phyloP scores from a whole-genome alignment of 1,139 yeast genomes.

The Eremothecium cymbalariae region DNA sequence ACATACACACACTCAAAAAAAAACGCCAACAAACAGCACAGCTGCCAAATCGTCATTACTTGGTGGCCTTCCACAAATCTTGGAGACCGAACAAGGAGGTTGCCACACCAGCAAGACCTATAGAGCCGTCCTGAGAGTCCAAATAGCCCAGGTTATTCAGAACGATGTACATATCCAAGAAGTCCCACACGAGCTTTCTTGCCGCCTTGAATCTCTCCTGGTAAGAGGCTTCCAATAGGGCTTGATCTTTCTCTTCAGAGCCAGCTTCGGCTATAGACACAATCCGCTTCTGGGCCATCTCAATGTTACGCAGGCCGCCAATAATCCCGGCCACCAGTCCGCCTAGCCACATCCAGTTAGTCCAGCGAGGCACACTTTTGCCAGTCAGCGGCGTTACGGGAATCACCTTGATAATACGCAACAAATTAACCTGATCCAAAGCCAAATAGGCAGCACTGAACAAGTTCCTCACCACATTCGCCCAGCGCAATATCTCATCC shows the following conservation, averaged over 20 bases:
- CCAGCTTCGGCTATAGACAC: conserved; percentile 23
- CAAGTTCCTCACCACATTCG: conserved; percentile 51
- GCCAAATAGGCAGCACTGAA: conserved; percentile 69
- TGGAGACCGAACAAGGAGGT: conserved; percentile 73
- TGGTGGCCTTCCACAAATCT: conserved; percentile 47
- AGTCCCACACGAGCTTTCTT: conserved; percentile 71
- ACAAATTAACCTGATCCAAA: conserved; percentile 65
- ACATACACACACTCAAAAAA: neutral
- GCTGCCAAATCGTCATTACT: conserved; percentile 6
- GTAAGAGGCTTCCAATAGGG: conserved; percentile 17
- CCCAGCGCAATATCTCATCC: conserved; percentile 47
- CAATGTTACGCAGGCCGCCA: conserved; percentile 43
- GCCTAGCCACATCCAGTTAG: conserved; percentile 68
- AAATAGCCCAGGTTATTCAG: conserved; percentile 57
- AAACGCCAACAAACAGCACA: conserved; percentile 13
- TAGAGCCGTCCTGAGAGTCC: conserved; percentile 65
- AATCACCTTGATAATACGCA: conserved; percentile 38
- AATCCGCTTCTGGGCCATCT: conserved; percentile 32
- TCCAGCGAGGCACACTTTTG: conserved; percentile 34
- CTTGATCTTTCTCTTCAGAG: conserved; percentile 16
- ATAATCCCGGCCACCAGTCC: conserved; percentile 60
- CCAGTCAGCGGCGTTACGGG: conserved; percentile 33
- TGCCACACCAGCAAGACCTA: conserved; percentile 78
- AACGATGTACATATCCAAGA: conserved; percentile 69
- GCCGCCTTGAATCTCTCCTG: conserved; percentile 41